Evolutionary conservation across 2,329 filamentous ascomycete species (phyloP).

Genomic region (Neobulgaria alba): DNA sequence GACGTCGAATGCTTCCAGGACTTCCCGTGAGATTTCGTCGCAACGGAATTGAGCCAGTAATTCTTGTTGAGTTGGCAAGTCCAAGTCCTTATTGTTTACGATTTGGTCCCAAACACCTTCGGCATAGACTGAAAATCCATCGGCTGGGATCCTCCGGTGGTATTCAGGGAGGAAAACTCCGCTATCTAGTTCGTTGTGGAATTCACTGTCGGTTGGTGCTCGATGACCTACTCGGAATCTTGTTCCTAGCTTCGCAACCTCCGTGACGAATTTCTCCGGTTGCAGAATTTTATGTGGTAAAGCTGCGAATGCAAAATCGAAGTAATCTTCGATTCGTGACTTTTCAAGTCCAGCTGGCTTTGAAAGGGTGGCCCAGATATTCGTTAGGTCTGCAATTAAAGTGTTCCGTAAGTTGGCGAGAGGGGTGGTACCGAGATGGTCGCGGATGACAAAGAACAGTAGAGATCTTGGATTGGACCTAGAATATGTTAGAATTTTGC

Average conservation of each 20-base stretch:
- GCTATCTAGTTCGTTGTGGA: slow-evolving; percentile 66
- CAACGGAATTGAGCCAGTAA: slow-evolving; percentile 94
- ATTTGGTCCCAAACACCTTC: slow-evolving; percentile 97
- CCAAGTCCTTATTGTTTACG: slow-evolving; percentile 95
- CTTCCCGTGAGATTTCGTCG: slow-evolving; percentile 90
- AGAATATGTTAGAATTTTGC: slow-evolving; percentile 19
- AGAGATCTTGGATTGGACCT: slow-evolving; percentile 83
- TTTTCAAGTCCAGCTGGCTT: slow-evolving; percentile 85
- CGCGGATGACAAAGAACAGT: slow-evolving; percentile 96
- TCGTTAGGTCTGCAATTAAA: slow-evolving; percentile 77
- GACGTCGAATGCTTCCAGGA: slow-evolving; percentile 73
- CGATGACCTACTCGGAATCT: slow-evolving; percentile 78
- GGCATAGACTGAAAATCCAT: slow-evolving; percentile 92
- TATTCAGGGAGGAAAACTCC: slow-evolving; percentile 90
- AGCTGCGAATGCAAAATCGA: slow-evolving; percentile 94
- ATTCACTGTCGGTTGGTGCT: slow-evolving; percentile 48
- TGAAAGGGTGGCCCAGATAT: slow-evolving; percentile 87
- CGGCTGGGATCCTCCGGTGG: slow-evolving; percentile 88
- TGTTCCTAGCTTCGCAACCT: slow-evolving; percentile 69
- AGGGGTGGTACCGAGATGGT: slow-evolving; percentile 88
- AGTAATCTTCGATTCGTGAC: slow-evolving; percentile 91
- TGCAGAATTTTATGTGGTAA: slow-evolving; percentile 96
- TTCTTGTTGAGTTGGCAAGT: slow-evolving; percentile 94
- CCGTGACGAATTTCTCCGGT: slow-evolving; percentile 77
- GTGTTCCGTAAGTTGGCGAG: slow-evolving; percentile 85